phyloP scores from a whole-genome alignment of 148 eudicot species.

The Dianthus caryophyllus region DNA sequence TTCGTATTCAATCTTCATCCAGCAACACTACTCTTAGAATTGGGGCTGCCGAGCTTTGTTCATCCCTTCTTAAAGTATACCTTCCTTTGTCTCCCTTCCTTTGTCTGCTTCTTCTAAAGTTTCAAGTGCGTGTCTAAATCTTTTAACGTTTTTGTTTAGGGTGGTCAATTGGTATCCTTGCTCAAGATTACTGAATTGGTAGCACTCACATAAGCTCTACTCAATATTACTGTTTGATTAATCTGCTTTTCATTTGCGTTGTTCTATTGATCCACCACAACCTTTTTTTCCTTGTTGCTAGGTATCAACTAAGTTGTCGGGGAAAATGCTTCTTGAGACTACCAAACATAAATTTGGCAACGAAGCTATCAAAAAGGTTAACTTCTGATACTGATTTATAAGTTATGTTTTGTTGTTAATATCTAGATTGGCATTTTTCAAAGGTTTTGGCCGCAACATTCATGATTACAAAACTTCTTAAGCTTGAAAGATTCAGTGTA shows the following conservation, averaged over 20 bases:
- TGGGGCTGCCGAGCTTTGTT: constrained; percentile 61
- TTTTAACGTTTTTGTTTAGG: constrained; percentile 20
- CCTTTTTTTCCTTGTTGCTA: constrained; percentile 10
- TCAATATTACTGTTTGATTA: background rate
- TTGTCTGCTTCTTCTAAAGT: background rate
- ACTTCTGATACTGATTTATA: background rate
- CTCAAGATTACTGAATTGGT: constrained; percentile 30
- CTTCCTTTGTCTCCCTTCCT: constrained; percentile 14
- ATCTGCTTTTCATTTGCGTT: constrained; percentile 6
- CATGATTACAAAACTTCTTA: background rate
- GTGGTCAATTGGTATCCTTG: constrained; percentile 31
- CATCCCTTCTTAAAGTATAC: constrained; percentile 66
- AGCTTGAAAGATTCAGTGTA: background rate
- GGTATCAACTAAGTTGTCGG: constrained; percentile 34
- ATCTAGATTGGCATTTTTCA: background rate
- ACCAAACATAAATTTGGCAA: constrained; percentile 66
- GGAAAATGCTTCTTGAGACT: constrained; percentile 55
- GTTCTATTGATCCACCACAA: background rate
- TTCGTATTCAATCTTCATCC: constrained; percentile 30
- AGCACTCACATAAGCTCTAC: constrained; percentile 1
- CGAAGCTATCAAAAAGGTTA: constrained; percentile 59
- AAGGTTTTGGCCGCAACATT: background rate
- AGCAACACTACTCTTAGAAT: constrained; percentile 51
- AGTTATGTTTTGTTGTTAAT: background rate
- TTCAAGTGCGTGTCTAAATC: constrained; percentile 12